Conservation (phyloP, 768 basidiomycete genomes). For the Lyophyllum atratum region DNA sequence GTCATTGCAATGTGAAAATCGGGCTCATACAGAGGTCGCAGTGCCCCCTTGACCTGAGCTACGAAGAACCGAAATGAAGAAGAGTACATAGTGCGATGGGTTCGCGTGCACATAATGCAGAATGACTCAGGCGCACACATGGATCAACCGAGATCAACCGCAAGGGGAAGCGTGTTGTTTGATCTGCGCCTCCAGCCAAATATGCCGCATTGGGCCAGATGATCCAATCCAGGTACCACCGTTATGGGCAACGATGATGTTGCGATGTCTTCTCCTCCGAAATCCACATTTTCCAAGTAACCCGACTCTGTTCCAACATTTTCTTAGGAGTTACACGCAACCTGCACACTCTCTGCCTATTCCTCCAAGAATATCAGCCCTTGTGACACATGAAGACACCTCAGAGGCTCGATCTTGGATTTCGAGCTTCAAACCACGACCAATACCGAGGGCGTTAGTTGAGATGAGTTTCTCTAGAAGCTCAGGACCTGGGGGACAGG, state of each 20-base stretch:
- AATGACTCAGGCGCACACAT: background rate
- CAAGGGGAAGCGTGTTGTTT: background rate
- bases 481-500: constrained; percentile 87
- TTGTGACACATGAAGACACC: constrained; percentile 42
- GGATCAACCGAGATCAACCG: no score
- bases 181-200: background rate
- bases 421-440: constrained; percentile 40
- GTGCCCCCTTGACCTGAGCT: no score
- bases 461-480: constrained; percentile 74
- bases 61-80: no score
- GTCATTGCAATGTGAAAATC: no score
- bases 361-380: constrained; percentile 41
- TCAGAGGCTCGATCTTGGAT: constrained; percentile 59
- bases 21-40: no score
- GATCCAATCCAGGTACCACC: no score
- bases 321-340: constrained; percentile 11
- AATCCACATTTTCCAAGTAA: background rate
- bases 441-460: constrained; percentile 54
- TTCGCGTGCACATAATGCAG: background rate
- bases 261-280: constrained; percentile 2
- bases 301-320: background rate
- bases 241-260: no score
- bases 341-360: constrained; percentile 29
- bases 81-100: background rate
- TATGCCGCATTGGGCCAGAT: no score